Evolutionary conservation across 306 rosid species (phyloP).

Genomic region (Ormosia semicastrata): DNA sequence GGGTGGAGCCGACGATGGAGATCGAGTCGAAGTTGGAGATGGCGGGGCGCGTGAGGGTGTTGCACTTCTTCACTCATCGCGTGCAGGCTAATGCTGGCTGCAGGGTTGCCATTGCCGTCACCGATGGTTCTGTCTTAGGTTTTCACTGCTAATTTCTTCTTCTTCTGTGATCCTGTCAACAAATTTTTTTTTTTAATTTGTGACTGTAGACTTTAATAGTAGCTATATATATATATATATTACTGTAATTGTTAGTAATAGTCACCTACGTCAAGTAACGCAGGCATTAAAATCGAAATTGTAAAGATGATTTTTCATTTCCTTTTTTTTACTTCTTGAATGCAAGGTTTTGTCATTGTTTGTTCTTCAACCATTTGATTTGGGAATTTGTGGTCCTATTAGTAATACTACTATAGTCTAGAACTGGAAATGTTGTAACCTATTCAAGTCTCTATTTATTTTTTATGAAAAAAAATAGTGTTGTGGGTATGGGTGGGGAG

Average conservation of each 20-base stretch:
- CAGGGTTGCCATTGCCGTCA: constrained; percentile 64
- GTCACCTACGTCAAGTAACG: neutral
- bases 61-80: constrained; percentile 80
- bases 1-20: constrained; percentile 65
- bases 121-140: constrained; percentile 87
- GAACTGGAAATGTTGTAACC: neutral
- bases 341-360: neutral
- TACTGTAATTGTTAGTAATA: constrained; percentile 1
- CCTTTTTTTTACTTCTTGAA: neutral
- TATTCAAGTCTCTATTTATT: too few species aligned
- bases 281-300: constrained; percentile 13
- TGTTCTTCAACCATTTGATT: neutral
- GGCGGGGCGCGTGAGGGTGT: constrained; percentile 83
- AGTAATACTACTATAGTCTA: neutral
- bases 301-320: constrained; percentile 30
- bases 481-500: neutral
- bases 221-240: neutral
- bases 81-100: constrained; percentile 64
- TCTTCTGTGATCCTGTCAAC: neutral
- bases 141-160: constrained; percentile 60
- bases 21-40: constrained; percentile 80
- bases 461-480: neutral
- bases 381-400: neutral
- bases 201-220: constrained; percentile 13
- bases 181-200: neutral